Base-by-base conservation (phyloP, 164 flowering plant genomes). In the Chloranthus sessilifolius region DNA sequence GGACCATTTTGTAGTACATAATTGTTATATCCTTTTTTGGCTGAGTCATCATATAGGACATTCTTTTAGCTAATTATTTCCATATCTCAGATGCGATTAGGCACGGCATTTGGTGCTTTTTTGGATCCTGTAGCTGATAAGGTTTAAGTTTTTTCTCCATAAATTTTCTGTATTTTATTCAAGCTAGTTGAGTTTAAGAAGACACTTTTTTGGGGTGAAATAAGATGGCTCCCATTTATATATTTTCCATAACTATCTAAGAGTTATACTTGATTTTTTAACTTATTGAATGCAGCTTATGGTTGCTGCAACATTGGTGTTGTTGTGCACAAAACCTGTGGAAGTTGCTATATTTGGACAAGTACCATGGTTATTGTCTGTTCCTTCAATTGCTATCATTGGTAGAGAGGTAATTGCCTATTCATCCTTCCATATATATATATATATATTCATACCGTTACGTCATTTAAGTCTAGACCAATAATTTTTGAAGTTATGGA, bases 51-150 rank as follows among this genome's bases (percentile, higher is more conserved):
- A 4, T 20, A 7, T 41, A 16, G 2, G 19, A 21, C 33, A 12
- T 19, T 53, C 10, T 43, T 29, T 29, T 36, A 20, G 53, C 34
- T 64, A 34, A 50, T 43, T 50, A 41, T 11, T 51, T 33, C 27
- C 36, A 17, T 68, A 20, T 63, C 40, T 39, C 82, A 94, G 99
- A 94, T 94, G 99, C 75, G 70, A 43, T 62, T 73, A 61, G 80
- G 83, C 39, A 68, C 95, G 30, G 74, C 81, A 4, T 94, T 94
- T 78, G 99, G 99, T 69, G 99, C 99, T 14, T 94, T 94, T 71
- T 67, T 94, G 70, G 99, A 89, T 73, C 99, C 99, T 27, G 99
- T 94, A 31, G 99, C 99, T 64, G 97, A 94, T 64, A 90, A 90
- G 95, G 95, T 86, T 67, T 47, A 53, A 24, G 21, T 43, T 24